These are phyloP conservation scores for Dendrobium nobile DNA, from an alignment of 106 monocot species.

Conservation along the genomic window DNA sequence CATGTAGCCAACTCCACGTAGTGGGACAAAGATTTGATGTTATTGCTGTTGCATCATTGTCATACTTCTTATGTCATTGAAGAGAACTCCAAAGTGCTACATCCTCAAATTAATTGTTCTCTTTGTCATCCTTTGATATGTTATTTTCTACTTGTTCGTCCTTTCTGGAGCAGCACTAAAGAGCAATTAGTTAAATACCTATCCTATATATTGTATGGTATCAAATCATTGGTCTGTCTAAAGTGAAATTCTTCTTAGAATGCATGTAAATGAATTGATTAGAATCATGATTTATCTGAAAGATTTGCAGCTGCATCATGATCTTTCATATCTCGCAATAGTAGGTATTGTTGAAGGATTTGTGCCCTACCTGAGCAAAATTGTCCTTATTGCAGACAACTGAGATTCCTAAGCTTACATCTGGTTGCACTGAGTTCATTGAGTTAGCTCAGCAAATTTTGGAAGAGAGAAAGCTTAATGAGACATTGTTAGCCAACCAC, in stretches of 20 bases:
- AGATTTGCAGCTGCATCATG: background rate
- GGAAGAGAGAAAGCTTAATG: constrained; percentile 86
- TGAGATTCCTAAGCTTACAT: constrained; percentile 83
- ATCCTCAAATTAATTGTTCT: background rate
- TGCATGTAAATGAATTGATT: background rate
- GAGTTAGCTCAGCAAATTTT: constrained; percentile 91
- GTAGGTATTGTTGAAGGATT: background rate
- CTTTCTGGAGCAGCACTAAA: too few species aligned
- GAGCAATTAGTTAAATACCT: background rate
- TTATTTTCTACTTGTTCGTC: too few species aligned
- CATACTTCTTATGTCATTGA: background rate
- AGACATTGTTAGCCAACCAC: constrained; percentile 84
- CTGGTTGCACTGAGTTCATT: constrained; percentile 85
- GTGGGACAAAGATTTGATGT: too few species aligned
- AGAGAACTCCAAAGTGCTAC: background rate
- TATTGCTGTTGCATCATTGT: too few species aligned
- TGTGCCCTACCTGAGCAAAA: background rate
- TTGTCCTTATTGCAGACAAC: constrained; percentile 43
- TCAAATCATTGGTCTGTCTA: background rate
- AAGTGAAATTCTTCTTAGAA: background rate
- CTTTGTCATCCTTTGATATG: background rate
- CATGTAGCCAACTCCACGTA: too few species aligned
- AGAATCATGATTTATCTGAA: background rate
- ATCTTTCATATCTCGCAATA: too few species aligned
- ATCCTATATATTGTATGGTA: background rate